A percentile compares a stretch with the other conserved stretches of the same genome.
phyloP scores from a whole-genome alignment of 2,329 filamentous ascomycete genomes.

The Arthrobotrys sphaeroides region DNA sequence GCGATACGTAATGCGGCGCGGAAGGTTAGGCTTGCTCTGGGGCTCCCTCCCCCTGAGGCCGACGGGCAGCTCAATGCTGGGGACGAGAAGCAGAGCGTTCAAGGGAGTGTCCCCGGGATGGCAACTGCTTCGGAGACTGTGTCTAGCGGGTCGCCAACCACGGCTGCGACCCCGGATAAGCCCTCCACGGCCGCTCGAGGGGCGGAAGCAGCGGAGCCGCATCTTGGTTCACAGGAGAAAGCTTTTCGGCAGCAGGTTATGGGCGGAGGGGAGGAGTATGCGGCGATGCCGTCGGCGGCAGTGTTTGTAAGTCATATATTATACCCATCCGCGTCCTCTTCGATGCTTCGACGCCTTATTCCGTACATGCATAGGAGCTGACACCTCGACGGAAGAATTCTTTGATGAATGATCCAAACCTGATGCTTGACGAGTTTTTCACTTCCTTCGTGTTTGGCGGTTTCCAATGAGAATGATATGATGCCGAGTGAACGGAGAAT shows the following conservation, averaged over 20 bases:
- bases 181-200: neutral
- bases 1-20: conserved; percentile 13
- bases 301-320: conserved; percentile 33
- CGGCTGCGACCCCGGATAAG: conserved; percentile 17
- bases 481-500: neutral
- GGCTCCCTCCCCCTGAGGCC: conserved; percentile 16
- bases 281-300: conserved; percentile 20
- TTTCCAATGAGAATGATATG: conserved; percentile 15
- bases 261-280: conserved; percentile 6
- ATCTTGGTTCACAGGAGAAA: neutral
- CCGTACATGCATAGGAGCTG: no score
- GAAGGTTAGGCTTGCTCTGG: conserved; percentile 26
- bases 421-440: conserved; percentile 53
- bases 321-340: neutral
- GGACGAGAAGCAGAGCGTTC: conserved; percentile 8
- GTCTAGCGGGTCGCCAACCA: conserved; percentile 10
- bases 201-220: neutral
- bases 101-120: conserved; percentile 12
- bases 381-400: conserved; percentile 19
- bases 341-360: no score
- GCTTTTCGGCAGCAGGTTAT: neutral
- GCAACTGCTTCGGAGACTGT: conserved; percentile 18
- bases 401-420: conserved; percentile 48
- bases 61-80: neutral
- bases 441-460: conserved; percentile 51